A percentile compares a stretch with the other conserved stretches of the same genome.
Evolutionary conservation across 345 rosid species (phyloP).

Genomic region (Capsella bursapastoris): DNA sequence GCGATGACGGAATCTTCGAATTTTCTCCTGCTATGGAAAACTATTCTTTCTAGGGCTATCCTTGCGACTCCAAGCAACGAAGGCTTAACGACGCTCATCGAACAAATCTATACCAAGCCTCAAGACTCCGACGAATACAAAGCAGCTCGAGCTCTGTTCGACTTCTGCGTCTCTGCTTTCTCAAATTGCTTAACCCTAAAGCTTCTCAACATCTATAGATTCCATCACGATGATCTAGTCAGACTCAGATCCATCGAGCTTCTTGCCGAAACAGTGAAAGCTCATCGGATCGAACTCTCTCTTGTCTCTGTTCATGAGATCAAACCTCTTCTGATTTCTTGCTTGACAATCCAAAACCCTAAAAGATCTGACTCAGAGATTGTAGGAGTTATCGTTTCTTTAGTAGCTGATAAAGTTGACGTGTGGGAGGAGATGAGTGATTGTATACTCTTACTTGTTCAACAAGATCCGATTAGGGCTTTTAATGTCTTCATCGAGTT

Average conservation of each 20-base stretch:
- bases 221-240: background rate
- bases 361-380: background rate
- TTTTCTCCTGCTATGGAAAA: background rate
- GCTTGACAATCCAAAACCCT: background rate
- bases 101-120: background rate
- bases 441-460: background rate
- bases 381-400: background rate
- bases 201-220: conserved; percentile 2
- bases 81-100: background rate
- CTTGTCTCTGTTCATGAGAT: background rate
- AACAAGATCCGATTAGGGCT: background rate
- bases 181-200: background rate
- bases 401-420: background rate
- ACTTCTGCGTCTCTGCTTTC: background rate
- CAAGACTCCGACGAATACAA: conserved; percentile 8
- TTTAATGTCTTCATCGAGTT: conserved; percentile 16
- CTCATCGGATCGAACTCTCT: background rate
- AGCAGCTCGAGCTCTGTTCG: background rate
- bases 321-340: conserved; percentile 21
- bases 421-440: conserved; percentile 38
- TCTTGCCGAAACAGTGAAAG: background rate
- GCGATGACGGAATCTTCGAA: background rate
- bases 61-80: conserved; percentile 6
- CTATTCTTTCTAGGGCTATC: background rate
- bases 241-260: background rate